Percentiles rank a stretch among this genome's conserved stretches.
phyloP scores from a whole-genome alignment of 495 filamentous ascomycete species.

The Hypomontagnella monticulosa region DNA sequence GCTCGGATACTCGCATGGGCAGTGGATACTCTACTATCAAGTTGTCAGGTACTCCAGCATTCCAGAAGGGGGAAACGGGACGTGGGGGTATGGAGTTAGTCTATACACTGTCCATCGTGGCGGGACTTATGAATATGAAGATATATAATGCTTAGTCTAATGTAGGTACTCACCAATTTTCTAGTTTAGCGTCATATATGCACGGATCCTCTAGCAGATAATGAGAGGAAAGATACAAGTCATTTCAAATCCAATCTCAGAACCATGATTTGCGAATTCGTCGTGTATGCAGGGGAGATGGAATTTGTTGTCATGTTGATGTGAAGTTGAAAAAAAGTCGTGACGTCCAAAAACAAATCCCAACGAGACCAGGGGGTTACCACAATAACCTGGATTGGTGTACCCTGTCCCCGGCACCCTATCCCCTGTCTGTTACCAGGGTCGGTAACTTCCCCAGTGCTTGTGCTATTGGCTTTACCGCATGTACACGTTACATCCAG shows the following conservation, averaged over 20 bases:
- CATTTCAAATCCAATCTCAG: background rate
- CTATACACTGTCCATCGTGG: background rate
- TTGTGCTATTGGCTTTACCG: too few species aligned
- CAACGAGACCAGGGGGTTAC: too few species aligned
- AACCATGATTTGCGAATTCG: too few species aligned
- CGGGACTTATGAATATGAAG: slow-evolving; percentile 10
- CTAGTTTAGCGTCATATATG: slow-evolving; percentile 5
- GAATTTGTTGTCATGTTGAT: slow-evolving; percentile 18
- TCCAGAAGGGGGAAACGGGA: slow-evolving; percentile 1
- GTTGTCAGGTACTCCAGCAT: slow-evolving; percentile 5
- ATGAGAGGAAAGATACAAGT: background rate
- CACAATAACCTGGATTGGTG: too few species aligned
- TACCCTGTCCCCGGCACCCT: too few species aligned
- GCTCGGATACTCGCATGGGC: slow-evolving; percentile 28
- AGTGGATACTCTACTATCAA: slow-evolving; percentile 17
- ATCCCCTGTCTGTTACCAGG: background rate
- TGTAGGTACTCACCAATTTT: background rate
- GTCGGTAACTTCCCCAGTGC: too few species aligned
- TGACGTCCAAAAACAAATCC: slow-evolving; percentile 23
- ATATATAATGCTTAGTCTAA: slow-evolving; percentile 28
- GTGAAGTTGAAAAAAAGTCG: slow-evolving; percentile 40
- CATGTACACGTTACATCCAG: background rate
- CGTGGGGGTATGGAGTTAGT: slow-evolving; percentile 20
- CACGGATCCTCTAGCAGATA: slow-evolving; percentile 1
- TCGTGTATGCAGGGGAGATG: slow-evolving; percentile 11